Base-by-base conservation (phyloP, 805 yeast species). In the Kazachstania viticola region DNA sequence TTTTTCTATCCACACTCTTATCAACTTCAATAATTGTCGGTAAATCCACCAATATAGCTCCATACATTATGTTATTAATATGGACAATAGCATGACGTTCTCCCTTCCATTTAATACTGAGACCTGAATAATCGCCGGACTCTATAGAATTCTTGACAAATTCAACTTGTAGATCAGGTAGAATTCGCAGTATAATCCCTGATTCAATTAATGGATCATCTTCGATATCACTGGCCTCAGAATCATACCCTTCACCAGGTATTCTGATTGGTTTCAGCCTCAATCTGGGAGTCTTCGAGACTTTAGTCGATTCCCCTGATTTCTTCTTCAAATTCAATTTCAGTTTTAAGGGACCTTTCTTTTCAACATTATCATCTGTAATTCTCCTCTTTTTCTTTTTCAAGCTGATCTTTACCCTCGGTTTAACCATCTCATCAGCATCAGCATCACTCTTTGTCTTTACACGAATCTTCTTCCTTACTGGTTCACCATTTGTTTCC, bases 171-270 rank as follows among this genome's bases (percentile, higher is more conserved):
- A 69, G 60, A 22, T 66, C 61, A 1, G 67, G 65, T n/a, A 76
- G 41, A 60, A 88, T 75, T 33, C 98, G 65, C 27, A 91, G 54
- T 1, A 85, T 65, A 1, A 91, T 65, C 0, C 91, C 94, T 42
- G 83, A 94, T 49, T 91, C 97, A 7, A 84, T 62, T 38, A 84
- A 60, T 1, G 98, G 97, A 49, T 91, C 96, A 38, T 85, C 95
- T 51, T 91, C 98, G 17, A 83, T 63, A 42, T 88, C 97, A 0
- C 95, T 94, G 14, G 94, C 96, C 47, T 88, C 97, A 3, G 94
- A 79, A 50, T 88, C 98, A 55, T 88, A 88, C 1, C 97, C 97
- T 45, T 88, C 95, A 4, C 95, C 95, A 0, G 94, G 91, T 3
- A 78, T 66, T 44, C 94, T 64, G 4, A 67, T 65, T 1, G 78